These are phyloP conservation scores for Eucalyptus coolabah DNA, from an alignment of 345 rosid genomes.

Conservation along the genomic window DNA sequence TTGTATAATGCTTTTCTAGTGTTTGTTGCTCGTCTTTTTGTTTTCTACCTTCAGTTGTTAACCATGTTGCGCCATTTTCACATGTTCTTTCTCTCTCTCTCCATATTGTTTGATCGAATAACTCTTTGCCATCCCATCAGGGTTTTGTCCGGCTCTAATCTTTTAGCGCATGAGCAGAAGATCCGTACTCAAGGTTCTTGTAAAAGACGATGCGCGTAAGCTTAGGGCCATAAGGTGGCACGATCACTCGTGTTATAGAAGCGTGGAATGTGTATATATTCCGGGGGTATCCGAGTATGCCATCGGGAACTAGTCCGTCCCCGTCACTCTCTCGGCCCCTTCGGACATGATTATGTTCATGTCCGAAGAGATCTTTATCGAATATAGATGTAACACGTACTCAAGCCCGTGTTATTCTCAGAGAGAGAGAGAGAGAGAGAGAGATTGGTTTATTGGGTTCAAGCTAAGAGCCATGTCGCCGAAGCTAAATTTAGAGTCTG, in stretches of 20 bases:
- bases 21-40: accelerated
- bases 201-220: not conserved
- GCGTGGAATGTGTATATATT: not conserved
- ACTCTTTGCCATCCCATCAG: not conserved
- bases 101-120: not conserved
- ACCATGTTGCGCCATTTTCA: not conserved
- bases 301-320: not conserved
- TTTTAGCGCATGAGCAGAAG: not conserved
- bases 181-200: not conserved
- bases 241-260: not conserved
- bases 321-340: not conserved
- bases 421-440: not conserved
- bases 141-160: not conserved
- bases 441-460: not conserved
- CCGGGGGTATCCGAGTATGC: not conserved
- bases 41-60: not conserved
- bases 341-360: not conserved
- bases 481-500: not conserved
- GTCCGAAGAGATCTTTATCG: not conserved
- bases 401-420: not conserved
- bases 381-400: not conserved
- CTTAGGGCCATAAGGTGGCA: not conserved
- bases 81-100: not conserved
- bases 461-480: not conserved
- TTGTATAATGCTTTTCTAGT: too few relatives aligned